These are phyloP conservation scores for Metarhizium anisopliae DNA, from an alignment of 2,329 filamentous ascomycete genomes.

Conservation along the genomic window DNA sequence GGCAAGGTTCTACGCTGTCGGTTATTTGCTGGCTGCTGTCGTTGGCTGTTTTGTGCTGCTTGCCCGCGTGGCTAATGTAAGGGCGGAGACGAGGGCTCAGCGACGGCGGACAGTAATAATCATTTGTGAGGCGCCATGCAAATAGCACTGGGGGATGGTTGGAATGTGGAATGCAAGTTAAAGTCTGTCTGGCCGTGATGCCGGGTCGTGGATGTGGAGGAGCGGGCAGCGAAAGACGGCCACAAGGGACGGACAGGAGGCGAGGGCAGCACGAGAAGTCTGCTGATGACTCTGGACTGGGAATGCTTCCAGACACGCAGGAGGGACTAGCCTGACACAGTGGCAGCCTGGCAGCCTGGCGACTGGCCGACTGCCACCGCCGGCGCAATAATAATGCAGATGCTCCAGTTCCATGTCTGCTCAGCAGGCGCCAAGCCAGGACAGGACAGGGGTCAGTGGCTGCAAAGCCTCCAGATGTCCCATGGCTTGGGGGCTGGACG, in stretches of 20 bases:
- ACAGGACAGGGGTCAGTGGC: neutral
- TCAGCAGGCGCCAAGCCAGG: neutral
- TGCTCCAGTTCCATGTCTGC: too few relatives aligned
- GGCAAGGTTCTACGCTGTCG: neutral
- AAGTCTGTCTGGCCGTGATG: conserved; percentile 5
- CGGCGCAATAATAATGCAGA: too few relatives aligned
- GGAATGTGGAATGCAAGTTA: conserved; percentile 3
- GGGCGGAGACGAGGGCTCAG: conserved; percentile 8
- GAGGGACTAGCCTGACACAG: too few relatives aligned
- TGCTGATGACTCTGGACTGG: too few relatives aligned
- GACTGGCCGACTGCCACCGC: too few relatives aligned
- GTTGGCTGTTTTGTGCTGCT: neutral
- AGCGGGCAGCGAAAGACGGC: conserved; percentile 3
- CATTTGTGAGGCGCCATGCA: conserved; percentile 10
- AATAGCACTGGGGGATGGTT: neutral
- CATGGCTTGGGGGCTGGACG: conserved; percentile 1
- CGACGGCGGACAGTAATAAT: conserved; percentile 11
- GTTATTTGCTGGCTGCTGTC: neutral
- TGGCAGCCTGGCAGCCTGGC: too few relatives aligned
- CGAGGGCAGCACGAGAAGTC: too few relatives aligned
- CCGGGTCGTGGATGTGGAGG: conserved; percentile 4
- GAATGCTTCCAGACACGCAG: too few relatives aligned
- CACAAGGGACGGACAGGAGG: neutral
- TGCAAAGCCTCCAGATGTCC: neutral
- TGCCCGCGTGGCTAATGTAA: neutral